Evolutionary conservation across 306 rosid genomes (phyloP), one percentile per base, ranked within the genome.

Genomic region (Prosopis cineraria): DNA sequence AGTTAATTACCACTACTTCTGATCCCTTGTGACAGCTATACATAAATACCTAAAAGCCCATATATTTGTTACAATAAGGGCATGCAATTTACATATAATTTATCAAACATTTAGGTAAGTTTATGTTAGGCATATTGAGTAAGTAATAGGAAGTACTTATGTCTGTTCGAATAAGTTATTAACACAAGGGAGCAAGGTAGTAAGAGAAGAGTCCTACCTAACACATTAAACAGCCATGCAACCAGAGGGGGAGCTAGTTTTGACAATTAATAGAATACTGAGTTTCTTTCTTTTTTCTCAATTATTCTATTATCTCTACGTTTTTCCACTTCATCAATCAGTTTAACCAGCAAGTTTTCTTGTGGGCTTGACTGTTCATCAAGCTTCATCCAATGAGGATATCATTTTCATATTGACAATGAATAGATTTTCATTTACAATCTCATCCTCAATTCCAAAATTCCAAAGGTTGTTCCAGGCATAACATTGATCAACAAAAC

Each of bases 401-500:
- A n/a, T n/a, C n/a, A n/a, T n/a, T n/a, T n/a, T n/a, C n/a, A n/a
- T n/a, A n/a, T n/a, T 68, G 3, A 70, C 45, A 64, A 79, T 3
- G 16, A 48, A 12, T 29, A 50, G 30, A 72, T 50, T 17, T 79
- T 47, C 27, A 73, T 69, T 55, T 24, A 24, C 13, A 24, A 22
- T 10, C 62, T 16, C 14, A 10, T 24, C 62, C 65, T 52, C 25
- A 17, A 36, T 41, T 70, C 50, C 68, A 63, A 65, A 37, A 30
- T 55, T 9, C 48, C 25, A 41, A 44, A 68, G 47, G 62, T 37
- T 53, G 44, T 30, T 60, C 48, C 33, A 25, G 68, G 48, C 30
- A 73, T 55, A 29, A 20, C 7, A 67, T 68, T 41, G 63, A 75
- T 59, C n/a, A 67, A 79, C 68, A 72, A 63, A 50, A 36, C 56